A percentile compares a stretch with the other conserved stretches of the same genome.
Evolutionary conservation across 495 filamentous ascomycete species (phyloP).

Genomic region (Amniculicola lignicola): DNA sequence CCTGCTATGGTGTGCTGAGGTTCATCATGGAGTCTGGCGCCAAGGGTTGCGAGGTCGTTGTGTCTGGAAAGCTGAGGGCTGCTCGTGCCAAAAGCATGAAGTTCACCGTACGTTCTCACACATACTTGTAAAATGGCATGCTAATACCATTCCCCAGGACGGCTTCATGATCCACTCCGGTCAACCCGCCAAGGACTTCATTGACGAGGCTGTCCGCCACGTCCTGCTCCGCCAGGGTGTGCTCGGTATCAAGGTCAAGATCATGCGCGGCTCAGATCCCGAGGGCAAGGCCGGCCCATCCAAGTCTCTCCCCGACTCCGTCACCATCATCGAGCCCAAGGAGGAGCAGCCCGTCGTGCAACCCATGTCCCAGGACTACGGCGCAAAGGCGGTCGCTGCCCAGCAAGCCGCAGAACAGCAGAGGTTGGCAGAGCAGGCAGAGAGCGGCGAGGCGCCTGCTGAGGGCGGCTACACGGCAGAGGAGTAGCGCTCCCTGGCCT

Average conservation of each 20-base stretch:
- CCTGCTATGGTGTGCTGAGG: slow-evolving; percentile 98
- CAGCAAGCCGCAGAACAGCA: slow-evolving; percentile 78
- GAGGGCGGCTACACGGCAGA: slow-evolving; percentile 25
- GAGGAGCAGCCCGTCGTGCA: slow-evolving; percentile 92
- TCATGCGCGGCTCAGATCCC: slow-evolving; percentile 99
- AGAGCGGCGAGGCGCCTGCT: slow-evolving; percentile 36
- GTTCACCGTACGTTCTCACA: slow-evolving; percentile 74
- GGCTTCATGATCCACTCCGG: slow-evolving; percentile 99
- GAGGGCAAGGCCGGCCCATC: slow-evolving; percentile 97
- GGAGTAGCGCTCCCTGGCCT: slow-evolving; percentile 1
- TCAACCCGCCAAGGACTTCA: slow-evolving; percentile 99
- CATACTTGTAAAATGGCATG: background rate
- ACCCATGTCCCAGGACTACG: slow-evolving; percentile 96
- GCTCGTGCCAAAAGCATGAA: slow-evolving; percentile 99
- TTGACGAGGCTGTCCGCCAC: slow-evolving; percentile 96
- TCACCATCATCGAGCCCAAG: slow-evolving; percentile 99
- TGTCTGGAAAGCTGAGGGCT: slow-evolving; percentile 96
- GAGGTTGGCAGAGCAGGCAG: slow-evolving; percentile 59
- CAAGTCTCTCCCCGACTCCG: slow-evolving; percentile 95
- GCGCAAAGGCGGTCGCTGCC: slow-evolving; percentile 87
- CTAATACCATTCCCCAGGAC: slow-evolving; percentile 54
- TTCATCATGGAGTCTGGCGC: slow-evolving; percentile 99
- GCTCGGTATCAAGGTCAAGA: slow-evolving; percentile 99
- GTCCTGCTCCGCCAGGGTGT: slow-evolving; percentile 99
- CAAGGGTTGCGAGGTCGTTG: slow-evolving; percentile 99